Base-by-base conservation (phyloP, 331 rosid species). In the Acacia pycnantha region DNA sequence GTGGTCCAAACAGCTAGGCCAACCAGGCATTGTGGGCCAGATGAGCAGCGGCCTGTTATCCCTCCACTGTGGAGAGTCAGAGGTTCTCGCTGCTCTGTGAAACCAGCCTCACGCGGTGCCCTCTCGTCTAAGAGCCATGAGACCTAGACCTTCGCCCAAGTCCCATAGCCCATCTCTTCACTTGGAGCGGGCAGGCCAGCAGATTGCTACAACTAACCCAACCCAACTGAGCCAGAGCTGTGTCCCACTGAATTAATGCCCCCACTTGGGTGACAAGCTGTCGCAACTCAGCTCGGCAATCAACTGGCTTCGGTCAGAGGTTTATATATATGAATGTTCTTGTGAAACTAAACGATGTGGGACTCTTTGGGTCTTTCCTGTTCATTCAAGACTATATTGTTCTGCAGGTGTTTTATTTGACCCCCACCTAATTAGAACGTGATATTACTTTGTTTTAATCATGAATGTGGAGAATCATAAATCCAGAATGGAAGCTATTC, bases 241-340 rank as follows among this genome's bases (percentile, higher is more conserved):
- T 61, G 35, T 61, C 3, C 67, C 67, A 26, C 35, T 11, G 67
- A 0, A 0, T 61, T 61, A 26, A 0, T 11, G 9, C 35, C 67
- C 67, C 67, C 67, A 1, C 67, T 26, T 12, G 37, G 67, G 67
- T 61, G 12, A 61, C 67, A 61, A 61, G 67, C 67, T 61, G 35
- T 1, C 67, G 19, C 4, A 0, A 26, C 8, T 12, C 67, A 61
- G 67, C 67, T 61, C 37, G 67, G 67, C 19, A 9, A 1, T 1
- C 2, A 1, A 5, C 0, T 0, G 0, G 0, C 2, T 37, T 6
- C 41, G 9, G 9, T 37, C 4, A 44, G 13, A 16, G 2, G 0
- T 0, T 5, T 51, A 53, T 53, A 53, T 53, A 53, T 0, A 18
- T 6, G 8, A 8, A 2, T 2, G 0, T 56, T 2, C 0, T 8